phyloP scores from a whole-genome alignment of 352 stramenopile genomes.

The Phytophthora fragariae region DNA sequence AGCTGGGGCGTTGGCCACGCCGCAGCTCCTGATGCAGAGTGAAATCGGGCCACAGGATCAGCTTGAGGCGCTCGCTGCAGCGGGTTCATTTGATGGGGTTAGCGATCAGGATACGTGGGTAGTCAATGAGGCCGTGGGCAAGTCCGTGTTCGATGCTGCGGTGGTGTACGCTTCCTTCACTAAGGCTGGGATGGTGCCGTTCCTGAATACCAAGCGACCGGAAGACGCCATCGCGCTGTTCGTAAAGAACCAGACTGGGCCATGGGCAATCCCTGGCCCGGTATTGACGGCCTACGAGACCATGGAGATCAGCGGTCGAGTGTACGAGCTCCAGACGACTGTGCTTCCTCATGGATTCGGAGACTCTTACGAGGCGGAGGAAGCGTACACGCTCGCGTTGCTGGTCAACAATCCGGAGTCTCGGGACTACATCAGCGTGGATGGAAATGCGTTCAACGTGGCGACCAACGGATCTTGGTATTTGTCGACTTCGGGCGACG shows the following conservation, averaged over 20 bases:
- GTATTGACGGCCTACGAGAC: conserved; percentile 59
- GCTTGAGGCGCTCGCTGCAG: conserved; percentile 47
- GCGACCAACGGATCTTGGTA: conserved; percentile 44
- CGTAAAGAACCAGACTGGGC: conserved; percentile 40
- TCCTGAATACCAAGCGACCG: conserved; percentile 37
- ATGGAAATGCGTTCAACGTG: conserved; percentile 38
- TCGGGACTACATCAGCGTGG: conserved; percentile 38
- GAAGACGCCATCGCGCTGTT: conserved; percentile 48
- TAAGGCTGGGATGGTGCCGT: conserved; percentile 42
- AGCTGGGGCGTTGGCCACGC: conserved; percentile 75
- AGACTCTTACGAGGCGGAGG: conserved; percentile 29
- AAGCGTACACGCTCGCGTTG: conserved; percentile 44
- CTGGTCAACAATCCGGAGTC: conserved; percentile 53
- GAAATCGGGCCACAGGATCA: conserved; percentile 72
- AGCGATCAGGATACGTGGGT: conserved; percentile 36
- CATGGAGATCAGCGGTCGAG: conserved; percentile 35
- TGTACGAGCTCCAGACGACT: conserved; percentile 55
- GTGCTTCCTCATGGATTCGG: conserved; percentile 44
- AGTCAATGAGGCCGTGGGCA: conserved; percentile 52
- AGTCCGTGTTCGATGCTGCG: conserved; percentile 49
- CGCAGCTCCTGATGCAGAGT: conserved; percentile 83
- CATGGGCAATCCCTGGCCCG: conserved; percentile 45
- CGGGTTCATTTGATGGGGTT: conserved; percentile 27
- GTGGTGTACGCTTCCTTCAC: conserved; percentile 47
- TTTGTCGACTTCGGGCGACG: conserved; percentile 43